Percentiles rank a stretch among this genome's conserved stretches.
These are phyloP conservation scores for Pythium phragmitis DNA, from an alignment of 352 stramenopile genomes.

Conservation along the genomic window DNA sequence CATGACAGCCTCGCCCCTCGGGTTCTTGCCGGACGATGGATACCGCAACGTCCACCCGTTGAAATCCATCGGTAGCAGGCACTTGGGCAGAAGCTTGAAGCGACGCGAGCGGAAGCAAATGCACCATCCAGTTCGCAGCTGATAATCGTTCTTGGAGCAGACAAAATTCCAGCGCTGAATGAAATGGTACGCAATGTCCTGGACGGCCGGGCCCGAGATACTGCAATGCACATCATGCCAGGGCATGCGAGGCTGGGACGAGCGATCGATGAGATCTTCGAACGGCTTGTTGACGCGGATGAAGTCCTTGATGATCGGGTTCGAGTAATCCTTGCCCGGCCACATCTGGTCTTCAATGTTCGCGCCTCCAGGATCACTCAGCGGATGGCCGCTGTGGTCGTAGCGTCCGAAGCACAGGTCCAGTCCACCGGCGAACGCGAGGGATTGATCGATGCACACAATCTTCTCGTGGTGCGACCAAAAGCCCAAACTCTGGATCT, in stretches of 20 bases:
- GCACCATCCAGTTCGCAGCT: slow-evolving; percentile 83
- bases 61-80: slow-evolving; percentile 85
- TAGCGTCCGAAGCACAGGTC: slow-evolving; percentile 90
- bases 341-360: slow-evolving; percentile 56
- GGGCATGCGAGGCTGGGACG: slow-evolving; percentile 78
- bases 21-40: slow-evolving; percentile 52
- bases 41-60: slow-evolving; percentile 80
- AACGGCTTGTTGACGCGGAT: slow-evolving; percentile 83
- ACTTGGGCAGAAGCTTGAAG: slow-evolving; percentile 85
- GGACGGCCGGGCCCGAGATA: slow-evolving; percentile 71
- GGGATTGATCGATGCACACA: slow-evolving; percentile 86
- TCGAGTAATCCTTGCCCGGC: slow-evolving; percentile 88
- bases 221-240: slow-evolving; percentile 90
- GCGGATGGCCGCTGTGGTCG: slow-evolving; percentile 71
- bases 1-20: slow-evolving; percentile 34
- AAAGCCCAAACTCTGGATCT: slow-evolving; percentile 88
- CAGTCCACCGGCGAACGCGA: slow-evolving; percentile 82
- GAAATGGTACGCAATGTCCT: slow-evolving; percentile 89
- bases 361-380: slow-evolving; percentile 64
- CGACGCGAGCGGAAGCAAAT: slow-evolving; percentile 82
- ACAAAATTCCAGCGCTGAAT: slow-evolving; percentile 93
- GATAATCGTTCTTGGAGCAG: slow-evolving; percentile 87
- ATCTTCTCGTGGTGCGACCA: slow-evolving; percentile 95
- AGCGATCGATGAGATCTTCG: slow-evolving; percentile 81
- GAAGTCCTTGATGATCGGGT: slow-evolving; percentile 90